Conservation (phyloP, 1,284 basidiomycete species). For the Athelia psychrophila region DNA sequence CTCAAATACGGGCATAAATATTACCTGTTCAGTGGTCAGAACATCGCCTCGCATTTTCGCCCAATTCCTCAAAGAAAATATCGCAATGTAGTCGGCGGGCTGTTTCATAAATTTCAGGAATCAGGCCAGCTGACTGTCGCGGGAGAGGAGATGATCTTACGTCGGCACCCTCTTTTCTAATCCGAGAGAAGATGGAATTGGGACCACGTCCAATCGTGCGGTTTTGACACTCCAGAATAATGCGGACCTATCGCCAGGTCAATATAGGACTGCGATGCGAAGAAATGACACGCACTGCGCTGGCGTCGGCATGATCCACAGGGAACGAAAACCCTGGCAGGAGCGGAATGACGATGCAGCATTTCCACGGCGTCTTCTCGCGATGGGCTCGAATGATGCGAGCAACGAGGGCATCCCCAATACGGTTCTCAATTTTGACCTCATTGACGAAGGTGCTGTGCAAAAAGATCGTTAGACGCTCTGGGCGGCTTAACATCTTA, state of each 20-base stretch:
- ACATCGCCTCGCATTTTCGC: constrained; percentile 85
- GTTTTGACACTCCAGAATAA: constrained; percentile 94
- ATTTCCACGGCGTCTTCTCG: constrained; percentile 85
- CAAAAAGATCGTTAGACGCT: constrained; percentile 1
- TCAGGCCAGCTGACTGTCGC: constrained; percentile 5
- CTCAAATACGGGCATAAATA: constrained; percentile 8
- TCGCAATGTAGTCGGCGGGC: constrained; percentile 92
- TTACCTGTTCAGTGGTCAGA: constrained; percentile 86
- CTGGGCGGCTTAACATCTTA: no score
- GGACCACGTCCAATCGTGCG: constrained; percentile 88
- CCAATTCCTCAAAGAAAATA: constrained; percentile 95
- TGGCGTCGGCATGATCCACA: constrained; percentile 90
- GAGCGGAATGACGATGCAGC: constrained; percentile 90
- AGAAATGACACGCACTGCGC: constrained; percentile 58
- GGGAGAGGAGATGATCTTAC: constrained; percentile 34
- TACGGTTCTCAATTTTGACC: constrained; percentile 87
- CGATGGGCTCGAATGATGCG: constrained; percentile 89
- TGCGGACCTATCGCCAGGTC: constrained; percentile 61
- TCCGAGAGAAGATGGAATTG: constrained; percentile 87
- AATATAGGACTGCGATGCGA: constrained; percentile 5
- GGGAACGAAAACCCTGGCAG: constrained; percentile 94
- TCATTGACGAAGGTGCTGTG: constrained; percentile 82
- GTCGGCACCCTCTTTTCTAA: constrained; percentile 88
- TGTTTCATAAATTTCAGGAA: constrained; percentile 34
- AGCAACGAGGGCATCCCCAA: constrained; percentile 92